Conservation (phyloP, 208 protist genomes). For the Wallacemonas rigidus region DNA sequence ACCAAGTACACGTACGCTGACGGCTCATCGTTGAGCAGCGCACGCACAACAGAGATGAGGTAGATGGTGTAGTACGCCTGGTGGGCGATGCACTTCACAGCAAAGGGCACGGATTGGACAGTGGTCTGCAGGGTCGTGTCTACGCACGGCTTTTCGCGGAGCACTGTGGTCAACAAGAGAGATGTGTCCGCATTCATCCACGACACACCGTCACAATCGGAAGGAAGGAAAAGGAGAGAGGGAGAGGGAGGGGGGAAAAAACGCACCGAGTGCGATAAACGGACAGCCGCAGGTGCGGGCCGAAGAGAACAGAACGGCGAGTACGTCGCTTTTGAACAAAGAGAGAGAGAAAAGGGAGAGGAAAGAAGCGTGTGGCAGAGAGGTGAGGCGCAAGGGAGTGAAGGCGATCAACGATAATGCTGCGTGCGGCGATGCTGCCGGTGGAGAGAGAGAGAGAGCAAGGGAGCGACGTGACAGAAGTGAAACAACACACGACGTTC, state of each 20-base stretch:
- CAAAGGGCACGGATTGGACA: conserved; percentile 56
- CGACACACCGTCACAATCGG: neutral
- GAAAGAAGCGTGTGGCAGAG: neutral
- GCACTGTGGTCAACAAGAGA: conserved; percentile 50
- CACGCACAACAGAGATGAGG: conserved; percentile 42
- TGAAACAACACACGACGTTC: no score
- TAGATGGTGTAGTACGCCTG: conserved; percentile 66
- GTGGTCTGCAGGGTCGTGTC: conserved; percentile 48
- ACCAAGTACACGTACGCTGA: conserved; percentile 56
- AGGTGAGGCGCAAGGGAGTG: no score
- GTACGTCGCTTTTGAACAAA: neutral
- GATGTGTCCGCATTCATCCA: conserved; percentile 47
- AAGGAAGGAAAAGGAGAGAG: neutral
- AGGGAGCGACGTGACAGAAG: neutral
- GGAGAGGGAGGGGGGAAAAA: neutral
- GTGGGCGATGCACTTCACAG: conserved; percentile 52
- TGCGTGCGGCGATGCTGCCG: no score
- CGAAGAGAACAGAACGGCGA: no score
- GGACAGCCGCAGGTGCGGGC: no score
- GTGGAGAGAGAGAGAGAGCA: neutral
- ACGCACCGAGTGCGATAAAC: neutral
- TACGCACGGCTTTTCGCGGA: conserved; percentile 50
- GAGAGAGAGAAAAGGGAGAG: conserved; percentile 8
- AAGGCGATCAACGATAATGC: no score
- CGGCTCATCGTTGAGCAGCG: conserved; percentile 52